phyloP scores from a whole-genome alignment of 2,329 filamentous ascomycete genomes.

The Aquanectria penicillioides region DNA sequence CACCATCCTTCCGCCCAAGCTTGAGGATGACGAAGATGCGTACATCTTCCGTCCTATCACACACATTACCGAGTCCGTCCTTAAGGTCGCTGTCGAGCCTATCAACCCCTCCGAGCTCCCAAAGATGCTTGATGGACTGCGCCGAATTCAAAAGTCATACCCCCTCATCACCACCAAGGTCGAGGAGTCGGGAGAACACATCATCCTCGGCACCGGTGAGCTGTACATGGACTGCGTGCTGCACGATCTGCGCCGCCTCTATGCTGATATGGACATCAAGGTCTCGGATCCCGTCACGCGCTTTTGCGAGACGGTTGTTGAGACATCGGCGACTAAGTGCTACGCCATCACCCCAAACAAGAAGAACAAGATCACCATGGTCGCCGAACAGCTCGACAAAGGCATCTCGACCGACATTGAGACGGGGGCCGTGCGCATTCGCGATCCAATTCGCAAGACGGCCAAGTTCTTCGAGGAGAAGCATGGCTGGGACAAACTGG shows the following conservation, averaged over 20 bases:
- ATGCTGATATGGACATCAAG: conserved; percentile 99
- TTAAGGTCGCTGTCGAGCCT: conserved; percentile 97
- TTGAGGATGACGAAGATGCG: conserved; percentile 89
- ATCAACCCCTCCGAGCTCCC: conserved; percentile 98
- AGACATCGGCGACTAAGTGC: conserved; percentile 97
- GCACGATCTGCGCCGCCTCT: conserved; percentile 91
- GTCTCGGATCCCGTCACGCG: conserved; percentile 97
- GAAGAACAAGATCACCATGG: conserved; percentile 99
- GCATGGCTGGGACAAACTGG: conserved; percentile 96
- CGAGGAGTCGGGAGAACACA: conserved; percentile 96
- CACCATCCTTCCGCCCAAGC: conserved; percentile 82
- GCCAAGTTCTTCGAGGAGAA: conserved; percentile 98
- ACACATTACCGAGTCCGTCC: conserved; percentile 96
- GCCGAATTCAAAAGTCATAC: conserved; percentile 98
- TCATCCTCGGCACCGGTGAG: conserved; percentile 94
- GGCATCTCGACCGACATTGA: conserved; percentile 97
- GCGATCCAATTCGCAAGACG: conserved; percentile 90
- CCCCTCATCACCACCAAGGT: conserved; percentile 96
- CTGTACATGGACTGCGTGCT: conserved; percentile 99
- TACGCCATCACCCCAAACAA: conserved; percentile 98
- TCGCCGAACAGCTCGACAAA: conserved; percentile 93
- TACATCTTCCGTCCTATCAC: conserved; percentile 94
- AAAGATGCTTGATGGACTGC: conserved; percentile 97
- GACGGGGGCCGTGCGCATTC: conserved; percentile 87
- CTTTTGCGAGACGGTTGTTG: conserved; percentile 97